These are phyloP conservation scores for Pichia pseudocactophila DNA, from an alignment of 805 yeast species.

Conservation along the genomic window DNA sequence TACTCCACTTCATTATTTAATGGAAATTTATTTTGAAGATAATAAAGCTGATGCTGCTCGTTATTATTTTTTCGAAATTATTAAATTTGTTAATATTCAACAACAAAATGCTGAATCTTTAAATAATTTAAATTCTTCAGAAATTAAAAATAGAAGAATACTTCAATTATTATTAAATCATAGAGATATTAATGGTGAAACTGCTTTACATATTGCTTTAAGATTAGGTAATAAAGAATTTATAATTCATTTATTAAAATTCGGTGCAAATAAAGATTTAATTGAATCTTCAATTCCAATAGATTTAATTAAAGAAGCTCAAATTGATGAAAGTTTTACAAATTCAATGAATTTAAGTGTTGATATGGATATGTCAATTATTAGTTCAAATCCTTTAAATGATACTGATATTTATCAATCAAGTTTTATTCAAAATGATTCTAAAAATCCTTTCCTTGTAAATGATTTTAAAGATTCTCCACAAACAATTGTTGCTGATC, in stretches of 20 bases:
- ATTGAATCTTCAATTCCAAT: slow-evolving; percentile 20
- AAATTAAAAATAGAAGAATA: slow-evolving; percentile 30
- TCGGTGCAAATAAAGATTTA: slow-evolving; percentile 34
- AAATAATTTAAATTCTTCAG: slow-evolving; percentile 4
- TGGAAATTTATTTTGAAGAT: slow-evolving; percentile 38
- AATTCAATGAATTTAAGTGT: neutral
- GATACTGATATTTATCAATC: neutral
- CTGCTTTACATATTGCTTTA: slow-evolving; percentile 75
- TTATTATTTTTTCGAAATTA: slow-evolving; percentile 40
- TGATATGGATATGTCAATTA: neutral
- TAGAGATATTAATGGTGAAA: slow-evolving; percentile 76
- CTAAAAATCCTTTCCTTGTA: slow-evolving; percentile 7
- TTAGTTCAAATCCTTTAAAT: neutral
- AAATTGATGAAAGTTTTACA: slow-evolving; percentile 1
- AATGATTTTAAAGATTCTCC: slow-evolving; percentile 2
- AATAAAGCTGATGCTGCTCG: slow-evolving; percentile 41
- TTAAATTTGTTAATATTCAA: slow-evolving; percentile 22
- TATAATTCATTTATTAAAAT: slow-evolving; percentile 34
- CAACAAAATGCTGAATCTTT: slow-evolving; percentile 25
- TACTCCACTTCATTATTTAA: slow-evolving; percentile 64
- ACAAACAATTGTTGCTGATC: slow-evolving; percentile 2
- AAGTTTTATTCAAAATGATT: neutral
- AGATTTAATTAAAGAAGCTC: slow-evolving; percentile 16
- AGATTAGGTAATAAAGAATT: slow-evolving; percentile 41
- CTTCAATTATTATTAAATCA: slow-evolving; percentile 58